Base-by-base conservation (phyloP, 495 filamentous ascomycete species). In the Trichodelitschia bisporula region DNA sequence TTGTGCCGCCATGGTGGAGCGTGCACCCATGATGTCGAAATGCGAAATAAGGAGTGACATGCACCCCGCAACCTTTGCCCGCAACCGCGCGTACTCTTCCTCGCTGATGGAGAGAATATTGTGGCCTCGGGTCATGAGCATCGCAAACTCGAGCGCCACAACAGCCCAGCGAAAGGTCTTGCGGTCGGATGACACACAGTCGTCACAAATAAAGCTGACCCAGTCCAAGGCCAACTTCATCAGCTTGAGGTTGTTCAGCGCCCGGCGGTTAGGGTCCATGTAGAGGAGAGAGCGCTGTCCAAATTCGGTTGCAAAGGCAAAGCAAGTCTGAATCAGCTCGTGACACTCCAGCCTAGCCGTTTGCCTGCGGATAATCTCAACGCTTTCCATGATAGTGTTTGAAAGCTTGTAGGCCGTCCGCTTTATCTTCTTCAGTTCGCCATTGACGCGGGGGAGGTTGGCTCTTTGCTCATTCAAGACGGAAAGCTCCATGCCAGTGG, bases 321-420 rank as follows among this genome's bases (percentile, higher is more conserved):
- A 97, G 52, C 84, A 97, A n/a, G 82, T 90, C 45, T 97, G 86
- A 38, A 97, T 80, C 16, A 97, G 61, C 40, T 97, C 86, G 36
- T 90, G 82, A 44, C 84, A 93, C 33, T 89, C 77, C 27, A 90
- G 60, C 1, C 69, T 75, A 34, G 63, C 61, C 13, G 79, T 79
- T 50, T 95, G 84, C 34, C 70, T 63, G 31, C 83, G 62, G 36
- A 95, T 84, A 30, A 76, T 73, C 40, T 84, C 79, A 32, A 97
- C 86, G 43, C 83, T 92, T 44, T 95, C 84, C 89, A 97, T 95
- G 48, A 95, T 95, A 8, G 83, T 76, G 53, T 92, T 92, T n/a
- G 80, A 92, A 19, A 97, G 58, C 49, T 86, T 89, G 59, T 89
- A 95, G 17, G 80, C 77, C 0, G 80, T 84, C 48, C 79, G 86